phyloP scores from a whole-genome alignment of 306 rosid genomes.

The Pterocarpus macrocarpus region DNA sequence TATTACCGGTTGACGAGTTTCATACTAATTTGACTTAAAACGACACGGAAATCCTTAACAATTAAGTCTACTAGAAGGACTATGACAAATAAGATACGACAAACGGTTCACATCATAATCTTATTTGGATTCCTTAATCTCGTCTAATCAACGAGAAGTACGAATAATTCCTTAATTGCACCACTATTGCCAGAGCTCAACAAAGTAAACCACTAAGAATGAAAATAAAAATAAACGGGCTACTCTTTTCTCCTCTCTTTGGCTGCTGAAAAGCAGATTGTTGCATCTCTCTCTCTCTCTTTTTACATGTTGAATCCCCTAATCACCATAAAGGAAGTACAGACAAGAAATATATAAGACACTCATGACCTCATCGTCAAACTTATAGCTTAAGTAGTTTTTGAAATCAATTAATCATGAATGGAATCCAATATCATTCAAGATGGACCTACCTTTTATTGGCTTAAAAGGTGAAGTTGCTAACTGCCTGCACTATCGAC shows the following conservation, averaged over 20 bases:
- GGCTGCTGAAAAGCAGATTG: no score
- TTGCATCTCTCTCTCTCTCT: no score
- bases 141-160: neutral
- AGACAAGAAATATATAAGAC: neutral
- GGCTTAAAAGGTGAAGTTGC: constrained; percentile 45
- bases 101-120: constrained; percentile 22
- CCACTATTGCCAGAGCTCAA: neutral
- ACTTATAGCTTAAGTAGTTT: neutral
- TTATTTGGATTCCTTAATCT: constrained; percentile 14
- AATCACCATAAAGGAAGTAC: neutral
- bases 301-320: no score
- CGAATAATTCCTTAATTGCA: neutral
- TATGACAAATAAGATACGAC: neutral
- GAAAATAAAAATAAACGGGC: neutral
- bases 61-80: constrained; percentile 31
- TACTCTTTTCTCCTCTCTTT: no score
- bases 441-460: constrained; percentile 30
- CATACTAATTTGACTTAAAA: constrained; percentile 11
- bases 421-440: neutral
- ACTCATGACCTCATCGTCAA: neutral
- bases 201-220: neutral
- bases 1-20: constrained; percentile 7
- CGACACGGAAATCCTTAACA: constrained; percentile 24
- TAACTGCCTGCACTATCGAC: constrained; percentile 37
- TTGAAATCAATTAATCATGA: constrained; percentile 25